Evolutionary conservation across 2,329 filamentous ascomycete genomes (phyloP).

Genomic region (Davidsoniella virescens): DNA sequence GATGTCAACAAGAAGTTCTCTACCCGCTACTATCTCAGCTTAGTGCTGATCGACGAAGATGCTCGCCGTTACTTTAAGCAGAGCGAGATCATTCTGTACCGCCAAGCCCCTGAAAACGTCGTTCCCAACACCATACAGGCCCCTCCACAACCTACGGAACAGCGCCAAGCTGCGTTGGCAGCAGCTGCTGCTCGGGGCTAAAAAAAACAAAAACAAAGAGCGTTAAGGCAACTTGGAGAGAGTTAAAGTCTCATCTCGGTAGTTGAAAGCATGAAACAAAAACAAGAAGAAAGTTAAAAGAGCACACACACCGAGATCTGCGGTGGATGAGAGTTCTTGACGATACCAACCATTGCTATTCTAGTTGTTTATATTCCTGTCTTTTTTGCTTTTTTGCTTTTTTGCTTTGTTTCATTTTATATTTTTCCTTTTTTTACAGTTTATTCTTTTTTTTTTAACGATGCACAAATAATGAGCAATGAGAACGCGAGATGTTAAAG

Average conservation of each 20-base stretch:
- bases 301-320: background rate
- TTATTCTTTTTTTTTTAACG: background rate
- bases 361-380: background rate
- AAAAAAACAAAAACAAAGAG: too few species aligned
- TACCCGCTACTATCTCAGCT: conserved; percentile 88
- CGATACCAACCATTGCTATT: background rate
- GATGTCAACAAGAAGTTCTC: conserved; percentile 99
- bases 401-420: background rate
- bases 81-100: conserved; percentile 92
- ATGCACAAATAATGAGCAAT: background rate
- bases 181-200: conserved; percentile 13
- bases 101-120: conserved; percentile 48
- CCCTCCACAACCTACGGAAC: conserved; percentile 28
- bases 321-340: background rate
- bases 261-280: conserved; percentile 13
- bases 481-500: background rate
- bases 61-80: conserved; percentile 97
- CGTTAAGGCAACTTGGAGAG: conserved; percentile 3
- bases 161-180: conserved; percentile 26
- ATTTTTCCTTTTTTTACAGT: background rate
- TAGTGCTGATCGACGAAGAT: conserved; percentile 94
- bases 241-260: background rate
- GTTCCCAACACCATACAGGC: conserved; percentile 14
- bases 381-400: background rate
- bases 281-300: background rate